Conservation (phyloP, 2,329 filamentous ascomycete genomes). For the Scedosporium aurantiacum region DNA sequence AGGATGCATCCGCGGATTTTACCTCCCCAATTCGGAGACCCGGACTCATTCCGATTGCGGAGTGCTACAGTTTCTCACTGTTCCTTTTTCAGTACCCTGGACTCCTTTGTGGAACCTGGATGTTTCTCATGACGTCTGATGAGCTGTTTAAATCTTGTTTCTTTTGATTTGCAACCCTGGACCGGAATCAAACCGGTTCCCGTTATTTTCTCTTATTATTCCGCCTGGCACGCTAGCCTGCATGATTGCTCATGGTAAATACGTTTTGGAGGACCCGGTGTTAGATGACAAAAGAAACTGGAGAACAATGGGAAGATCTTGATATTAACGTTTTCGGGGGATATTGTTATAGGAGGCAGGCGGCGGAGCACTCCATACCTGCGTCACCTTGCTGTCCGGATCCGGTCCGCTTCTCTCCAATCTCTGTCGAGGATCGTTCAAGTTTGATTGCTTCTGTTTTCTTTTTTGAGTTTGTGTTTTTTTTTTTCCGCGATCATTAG, state of each 20-base stretch:
- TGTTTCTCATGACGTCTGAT: not conserved
- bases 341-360: not conserved
- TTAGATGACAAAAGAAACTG: not conserved
- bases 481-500: not conserved
- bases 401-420: not conserved
- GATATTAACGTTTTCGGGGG: not conserved
- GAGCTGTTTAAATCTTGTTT: not conserved
- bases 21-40: not conserved
- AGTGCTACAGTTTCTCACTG: not conserved
- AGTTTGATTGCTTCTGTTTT: not conserved
- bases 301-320: not conserved
- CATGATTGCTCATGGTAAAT: not conserved
- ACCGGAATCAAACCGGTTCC: not conserved
- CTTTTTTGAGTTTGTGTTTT: not conserved
- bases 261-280: not conserved
- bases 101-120: not conserved
- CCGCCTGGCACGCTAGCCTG: not conserved
- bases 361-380: not conserved
- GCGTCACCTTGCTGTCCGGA: slow-evolving; percentile 4
- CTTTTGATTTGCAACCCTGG: not conserved
- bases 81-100: not conserved
- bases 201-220: not conserved
- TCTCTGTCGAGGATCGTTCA: not conserved
- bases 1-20: not conserved
- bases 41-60: not conserved